Base-by-base conservation (phyloP, 2,329 filamentous ascomycete species). In the Pyrenochaeta sp. region DNA sequence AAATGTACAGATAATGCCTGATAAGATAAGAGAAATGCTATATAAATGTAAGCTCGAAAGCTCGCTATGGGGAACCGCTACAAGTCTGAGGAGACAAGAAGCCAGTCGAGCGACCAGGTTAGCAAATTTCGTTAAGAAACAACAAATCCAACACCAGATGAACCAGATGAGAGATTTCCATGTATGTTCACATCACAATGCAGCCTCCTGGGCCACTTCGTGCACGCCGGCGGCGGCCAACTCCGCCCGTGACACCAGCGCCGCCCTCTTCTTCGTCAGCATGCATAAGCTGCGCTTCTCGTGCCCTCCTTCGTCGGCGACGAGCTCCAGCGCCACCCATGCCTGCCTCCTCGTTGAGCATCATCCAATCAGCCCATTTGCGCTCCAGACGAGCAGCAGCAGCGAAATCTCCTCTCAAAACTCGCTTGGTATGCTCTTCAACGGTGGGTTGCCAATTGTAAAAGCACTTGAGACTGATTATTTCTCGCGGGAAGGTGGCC, bases 371-470 rank as follows among this genome's bases (percentile, higher is more conserved):
- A 0, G 88, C 87, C 93, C 93, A 97, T 68, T 93, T 95, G 53
- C 86, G 81, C 76, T 96, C 92, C 14, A 97, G 78, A n/a, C 89
- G 79, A 24, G 79, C 80, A 1, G 94, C 94, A 1, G 88, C 81
- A 0, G 79, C 77, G 45, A 90, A 81, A 50, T 96, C 89, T 6
- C 90, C 90, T 4, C 83, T 79, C 37, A 96, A 71, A 1, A 96
- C 89, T 3, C 92, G 84, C 74, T 92, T 93, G 39, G 86, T 91
- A 71, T 97, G 93, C 69, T 96, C 91, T 56, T 96, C 88, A 4
- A 96, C 91, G 0, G 91, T 96, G 74, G 90, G 89, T 73, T 97
- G 93, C 83, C 90, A 96, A 28, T 88, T 90, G 69, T 96, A 96
- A 75, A 93, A 97, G 72, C 91, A 96, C 71, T 96, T 96, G 29